Percentiles rank a stretch among this genome's conserved stretches.
These are phyloP conservation scores for Vigna trinervia DNA, from an alignment of 306 rosid genomes.

Conservation along the genomic window DNA sequence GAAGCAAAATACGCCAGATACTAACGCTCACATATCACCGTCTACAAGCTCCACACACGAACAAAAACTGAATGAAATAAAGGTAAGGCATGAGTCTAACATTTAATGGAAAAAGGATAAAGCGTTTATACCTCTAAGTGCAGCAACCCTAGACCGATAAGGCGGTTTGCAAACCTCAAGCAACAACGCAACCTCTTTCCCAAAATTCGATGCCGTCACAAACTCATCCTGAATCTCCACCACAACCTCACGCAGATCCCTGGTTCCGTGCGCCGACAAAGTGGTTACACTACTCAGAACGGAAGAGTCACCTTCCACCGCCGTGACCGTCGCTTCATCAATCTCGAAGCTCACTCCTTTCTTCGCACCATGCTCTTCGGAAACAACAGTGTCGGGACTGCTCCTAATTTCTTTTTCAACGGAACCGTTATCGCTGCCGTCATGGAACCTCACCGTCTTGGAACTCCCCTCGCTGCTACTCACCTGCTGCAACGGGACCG, in stretches of 20 bases:
- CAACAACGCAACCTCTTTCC: slow-evolving; percentile 86
- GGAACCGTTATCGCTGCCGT: slow-evolving; percentile 49
- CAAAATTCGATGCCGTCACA: slow-evolving; percentile 77
- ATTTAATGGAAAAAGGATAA: neutral
- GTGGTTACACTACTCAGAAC: slow-evolving; percentile 77
- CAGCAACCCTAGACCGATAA: slow-evolving; percentile 65
- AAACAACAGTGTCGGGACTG: slow-evolving; percentile 68
- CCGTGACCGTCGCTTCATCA: slow-evolving; percentile 52
- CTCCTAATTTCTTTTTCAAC: slow-evolving; percentile 60
- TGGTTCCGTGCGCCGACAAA: slow-evolving; percentile 69
- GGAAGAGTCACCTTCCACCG: slow-evolving; percentile 80
- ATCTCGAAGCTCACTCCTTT: slow-evolving; percentile 85
- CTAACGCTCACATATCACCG: slow-evolving; percentile 11
- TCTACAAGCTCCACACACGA: neutral
- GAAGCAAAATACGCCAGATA: neutral
- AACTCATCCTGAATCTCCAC: slow-evolving; percentile 85
- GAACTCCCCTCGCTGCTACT: slow-evolving; percentile 69
- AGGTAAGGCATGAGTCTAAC: neutral
- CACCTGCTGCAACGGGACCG: slow-evolving; percentile 54
- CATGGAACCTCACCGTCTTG: slow-evolving; percentile 60
- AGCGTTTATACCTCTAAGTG: slow-evolving; percentile 68
- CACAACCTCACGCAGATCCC: slow-evolving; percentile 92
- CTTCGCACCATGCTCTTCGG: slow-evolving; percentile 58
- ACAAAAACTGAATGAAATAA: neutral
- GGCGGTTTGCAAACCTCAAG: slow-evolving; percentile 93